phyloP scores from a whole-genome alignment of 495 filamentous ascomycete species.

The Trichocladium antarcticum region DNA sequence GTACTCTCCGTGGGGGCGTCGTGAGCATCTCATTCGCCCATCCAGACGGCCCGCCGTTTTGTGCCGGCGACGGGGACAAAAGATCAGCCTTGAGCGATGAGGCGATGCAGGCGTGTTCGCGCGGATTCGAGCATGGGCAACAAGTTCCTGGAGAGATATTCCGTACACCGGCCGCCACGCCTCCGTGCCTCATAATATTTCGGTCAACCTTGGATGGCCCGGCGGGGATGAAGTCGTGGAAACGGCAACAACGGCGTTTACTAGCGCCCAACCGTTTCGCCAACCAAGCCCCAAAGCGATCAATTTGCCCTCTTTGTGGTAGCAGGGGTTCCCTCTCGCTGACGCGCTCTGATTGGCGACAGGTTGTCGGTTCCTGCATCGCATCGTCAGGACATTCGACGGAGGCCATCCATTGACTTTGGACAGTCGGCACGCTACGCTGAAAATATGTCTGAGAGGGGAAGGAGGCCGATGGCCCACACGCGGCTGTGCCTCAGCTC shows the following conservation, averaged over 20 bases:
- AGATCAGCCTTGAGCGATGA: not conserved
- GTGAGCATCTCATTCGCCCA: not conserved
- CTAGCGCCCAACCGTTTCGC: not conserved
- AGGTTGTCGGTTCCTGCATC: not conserved
- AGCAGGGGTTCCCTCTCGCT: not conserved
- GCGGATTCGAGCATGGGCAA: not conserved
- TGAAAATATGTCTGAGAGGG: no score
- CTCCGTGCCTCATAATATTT: no score
- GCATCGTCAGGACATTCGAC: not conserved
- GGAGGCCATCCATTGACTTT: no score
- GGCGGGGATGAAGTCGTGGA: no score
- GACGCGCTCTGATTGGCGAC: not conserved
- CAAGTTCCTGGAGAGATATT: not conserved
- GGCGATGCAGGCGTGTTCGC: not conserved
- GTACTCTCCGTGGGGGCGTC: not conserved
- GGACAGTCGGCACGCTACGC: no score
- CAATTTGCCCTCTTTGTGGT: slow-evolving; percentile 17
- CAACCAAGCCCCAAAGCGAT: slow-evolving; percentile 11
- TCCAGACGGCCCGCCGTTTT: not conserved
- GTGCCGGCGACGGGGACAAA: not conserved
- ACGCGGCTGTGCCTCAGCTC: no score
- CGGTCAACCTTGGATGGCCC: no score
- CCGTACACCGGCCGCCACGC: no score
- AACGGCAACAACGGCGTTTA: no score
- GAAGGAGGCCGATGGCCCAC: no score